Base-by-base conservation (phyloP, 2,329 filamentous ascomycete genomes). In the Fusarium secorum region DNA sequence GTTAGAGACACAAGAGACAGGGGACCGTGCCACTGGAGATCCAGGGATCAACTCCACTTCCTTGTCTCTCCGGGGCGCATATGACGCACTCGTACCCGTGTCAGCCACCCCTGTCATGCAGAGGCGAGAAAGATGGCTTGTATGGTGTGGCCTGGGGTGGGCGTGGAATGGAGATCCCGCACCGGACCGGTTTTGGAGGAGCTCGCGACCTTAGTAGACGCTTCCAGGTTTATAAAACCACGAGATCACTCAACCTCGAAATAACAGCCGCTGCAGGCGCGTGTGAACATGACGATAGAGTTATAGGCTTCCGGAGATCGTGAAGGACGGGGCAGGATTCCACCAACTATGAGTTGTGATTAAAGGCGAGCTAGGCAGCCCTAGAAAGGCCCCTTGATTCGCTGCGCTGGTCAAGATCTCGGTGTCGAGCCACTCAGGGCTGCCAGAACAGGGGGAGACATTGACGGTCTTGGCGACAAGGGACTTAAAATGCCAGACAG, bases 11-110 rank as follows among this genome's bases (percentile, higher is more conserved):
- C 54, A 51, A 67, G 30, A 53, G 58, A 62, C 70, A 61, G 64
- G 66, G 71, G 73, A 55, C 57, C 57, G 63, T 67, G 69, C 70
- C 58, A 71, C 65, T 58, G 68, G 66, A 66, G 51, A 54, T 60
- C 64, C 63, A 73, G 60, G 70, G 73, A 69, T 69, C 39, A 45
- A 51, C 64, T 66, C 60, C 60, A 73, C 70, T 56, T 59, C 66
- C 58, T 58, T 71, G 70, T 65, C 62, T 66, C 63, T 70, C 65
- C 53, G 74, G 72, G 74, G 72, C 72, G 68, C 74, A 75, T 75
- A 75, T 75, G 74, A 75, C 74, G 74, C 74, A 73, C 70, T 75
- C 61, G 60, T 61, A 74, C 74, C 74, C 74, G 72, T 74, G 67
- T 54, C 64, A 68, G 63, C 58, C 33, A 71, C 73, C 64, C 70